Base-by-base conservation (phyloP, 202 grass and related monocot genomes). In the Hordeum pubiflorum region DNA sequence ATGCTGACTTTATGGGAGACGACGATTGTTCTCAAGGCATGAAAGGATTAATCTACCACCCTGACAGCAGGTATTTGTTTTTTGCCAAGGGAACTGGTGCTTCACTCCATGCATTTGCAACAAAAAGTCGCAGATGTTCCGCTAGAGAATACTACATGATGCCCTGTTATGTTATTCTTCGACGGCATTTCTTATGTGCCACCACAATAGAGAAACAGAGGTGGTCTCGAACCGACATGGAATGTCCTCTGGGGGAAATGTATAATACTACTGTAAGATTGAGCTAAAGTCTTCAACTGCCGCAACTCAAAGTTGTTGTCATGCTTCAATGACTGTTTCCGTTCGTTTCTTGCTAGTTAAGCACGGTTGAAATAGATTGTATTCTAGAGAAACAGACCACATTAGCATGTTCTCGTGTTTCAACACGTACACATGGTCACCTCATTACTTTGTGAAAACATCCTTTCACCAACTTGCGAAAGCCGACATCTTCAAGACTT, bases 401-500 rank as follows among this genome's bases (percentile, higher is more conserved):
- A n/a, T 11, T 55, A 48, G 64, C n/a, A 32, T 32, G 38, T 5
- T 31, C 26, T 58, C 21, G 29, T 29, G 22, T 29, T 48, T 58
- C 36, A 57, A 17, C 77, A 4, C 33, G 23, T 56, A 29, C 77
- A 58, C 72, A 72, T 81, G 63, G 81, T 10, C 63, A 38, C 22
- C 63, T 71, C 86, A 80, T 84, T 56, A 41, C 40, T 15, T 9
- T 27, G 39, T 8, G 50, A 55, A 44, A 50, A 31, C 46, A 71
- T 77, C 63, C 2, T 4, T 22, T 15, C 14, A 36, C 18, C 58
- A 73, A 40, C 83, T 55, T 40, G 67, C 57, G 13, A 5, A 64
- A 23, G 5, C 11, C 23, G 62, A 21, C 38, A 21, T 8, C 46
- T 26, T 26, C 24, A 26, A 26, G 24, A 26, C 24, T 26, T 26